These are phyloP conservation scores for Candida easanensis DNA, from an alignment of 805 yeast genomes.

Conservation along the genomic window DNA sequence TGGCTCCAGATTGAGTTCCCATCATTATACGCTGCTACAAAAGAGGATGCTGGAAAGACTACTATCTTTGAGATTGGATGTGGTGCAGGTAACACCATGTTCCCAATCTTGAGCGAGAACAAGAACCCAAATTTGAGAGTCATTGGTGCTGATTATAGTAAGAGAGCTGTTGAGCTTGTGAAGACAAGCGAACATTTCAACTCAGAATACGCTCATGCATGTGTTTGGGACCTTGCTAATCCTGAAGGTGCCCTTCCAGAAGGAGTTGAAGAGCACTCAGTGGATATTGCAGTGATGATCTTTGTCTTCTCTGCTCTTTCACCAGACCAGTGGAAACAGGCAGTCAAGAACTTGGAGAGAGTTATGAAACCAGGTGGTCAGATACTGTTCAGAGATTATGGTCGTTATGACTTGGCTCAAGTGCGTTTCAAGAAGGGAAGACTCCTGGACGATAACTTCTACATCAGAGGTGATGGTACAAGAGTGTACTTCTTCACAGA, in stretches of 20 bases:
- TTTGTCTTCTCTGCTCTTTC: constrained; percentile 91
- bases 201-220: constrained; percentile 65
- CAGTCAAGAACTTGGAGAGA: constrained; percentile 65
- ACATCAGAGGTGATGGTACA: constrained; percentile 97
- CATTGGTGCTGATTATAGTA: constrained; percentile 86
- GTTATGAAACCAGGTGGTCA: constrained; percentile 91
- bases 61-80: constrained; percentile 92
- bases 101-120: constrained; percentile 82
- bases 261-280: constrained; percentile 74
- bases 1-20: constrained; percentile 98
- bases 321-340: constrained; percentile 88
- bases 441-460: constrained; percentile 85
- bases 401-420: constrained; percentile 94
- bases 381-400: constrained; percentile 89
- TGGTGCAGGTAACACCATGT: constrained; percentile 97
- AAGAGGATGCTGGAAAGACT: constrained; percentile 63
- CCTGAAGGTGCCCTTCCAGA: constrained; percentile 74
- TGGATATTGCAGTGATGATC: constrained; percentile 91
- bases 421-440: constrained; percentile 88
- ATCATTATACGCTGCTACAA: constrained; percentile 71
- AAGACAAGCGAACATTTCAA: constrained; percentile 59
- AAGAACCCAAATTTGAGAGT: constrained; percentile 72
- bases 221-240: constrained; percentile 95
- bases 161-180: constrained; percentile 86
- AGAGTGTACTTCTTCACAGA: constrained; percentile 96